Conservation (phyloP, 2,329 filamentous ascomycete species). For the Diaporthe citri region DNA sequence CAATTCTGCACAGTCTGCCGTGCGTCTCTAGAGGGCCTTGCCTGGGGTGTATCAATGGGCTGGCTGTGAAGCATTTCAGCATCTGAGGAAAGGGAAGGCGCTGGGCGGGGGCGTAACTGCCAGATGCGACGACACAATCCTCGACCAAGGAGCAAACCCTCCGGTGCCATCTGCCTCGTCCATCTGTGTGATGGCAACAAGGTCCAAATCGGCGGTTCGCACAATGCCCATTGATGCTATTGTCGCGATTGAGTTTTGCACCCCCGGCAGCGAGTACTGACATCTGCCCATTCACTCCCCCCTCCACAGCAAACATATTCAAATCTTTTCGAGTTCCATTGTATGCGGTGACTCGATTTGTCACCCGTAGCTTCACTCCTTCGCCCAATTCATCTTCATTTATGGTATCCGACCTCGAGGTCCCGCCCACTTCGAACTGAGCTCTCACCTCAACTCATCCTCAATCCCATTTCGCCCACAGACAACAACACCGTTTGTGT, state of each 20-base stretch:
- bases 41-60: background rate
- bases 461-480: background rate
- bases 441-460: background rate
- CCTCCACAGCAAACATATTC: background rate
- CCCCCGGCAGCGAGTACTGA: too few species aligned
- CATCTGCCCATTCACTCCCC: background rate
- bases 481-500: background rate
- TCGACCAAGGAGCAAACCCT: background rate
- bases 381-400: background rate
- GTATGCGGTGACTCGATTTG: background rate
- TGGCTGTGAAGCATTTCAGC: background rate
- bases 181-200: background rate
- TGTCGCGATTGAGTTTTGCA: background rate
- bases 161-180: background rate
- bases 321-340: background rate
- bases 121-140: background rate
- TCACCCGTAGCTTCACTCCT: background rate
- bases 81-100: background rate
- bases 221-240: conserved; percentile 6
- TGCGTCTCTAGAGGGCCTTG: background rate
- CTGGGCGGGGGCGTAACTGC: conserved; percentile 14
- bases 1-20: background rate
- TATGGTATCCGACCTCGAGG: background rate
- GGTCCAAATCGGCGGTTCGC: background rate
- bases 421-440: background rate